These are phyloP conservation scores for Sophora flavescens DNA, from an alignment of 306 rosid species.

Conservation along the genomic window DNA sequence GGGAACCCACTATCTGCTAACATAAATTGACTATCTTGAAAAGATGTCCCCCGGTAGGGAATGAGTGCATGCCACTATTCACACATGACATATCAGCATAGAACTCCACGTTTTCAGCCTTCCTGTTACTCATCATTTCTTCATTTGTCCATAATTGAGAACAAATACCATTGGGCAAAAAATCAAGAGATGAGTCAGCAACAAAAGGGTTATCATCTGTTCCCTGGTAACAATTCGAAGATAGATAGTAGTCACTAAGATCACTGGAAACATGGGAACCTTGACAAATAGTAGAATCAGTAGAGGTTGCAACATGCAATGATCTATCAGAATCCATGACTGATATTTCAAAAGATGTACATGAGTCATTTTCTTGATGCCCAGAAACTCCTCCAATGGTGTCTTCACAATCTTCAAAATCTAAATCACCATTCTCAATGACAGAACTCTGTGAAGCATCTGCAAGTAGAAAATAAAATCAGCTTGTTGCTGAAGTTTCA, in stretches of 20 bases:
- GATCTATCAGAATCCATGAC: slow-evolving; percentile 49
- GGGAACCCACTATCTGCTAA: slow-evolving; percentile 46
- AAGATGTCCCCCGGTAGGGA: slow-evolving; percentile 44
- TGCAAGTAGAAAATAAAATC: slow-evolving; percentile 50
- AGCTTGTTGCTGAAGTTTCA: slow-evolving; percentile 30
- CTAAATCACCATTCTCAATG: slow-evolving; percentile 39
- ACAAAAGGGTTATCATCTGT: slow-evolving; percentile 35
- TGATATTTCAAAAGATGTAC: slow-evolving; percentile 54
- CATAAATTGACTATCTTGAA: slow-evolving; percentile 46
- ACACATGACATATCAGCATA: slow-evolving; percentile 60
- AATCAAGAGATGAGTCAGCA: slow-evolving; percentile 38
- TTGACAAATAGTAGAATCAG: slow-evolving; percentile 58
- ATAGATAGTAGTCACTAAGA: slow-evolving; percentile 41
- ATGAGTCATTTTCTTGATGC: slow-evolving; percentile 52
- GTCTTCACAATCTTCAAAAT: slow-evolving; percentile 44
- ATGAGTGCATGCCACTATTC: slow-evolving; percentile 58
- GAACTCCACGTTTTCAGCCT: slow-evolving; percentile 58
- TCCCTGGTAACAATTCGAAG: slow-evolving; percentile 40
- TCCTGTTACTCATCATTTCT: slow-evolving; percentile 42
- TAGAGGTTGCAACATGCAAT: slow-evolving; percentile 50
- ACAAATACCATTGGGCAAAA: slow-evolving; percentile 36
- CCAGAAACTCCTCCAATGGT: slow-evolving; percentile 48
- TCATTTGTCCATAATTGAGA: slow-evolving; percentile 44
- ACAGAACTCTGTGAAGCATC: slow-evolving; percentile 53
- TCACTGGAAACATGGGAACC: slow-evolving; percentile 50